Evolutionary conservation across 305 asterid species (phyloP), one percentile per base, ranked within the genome.

Genomic region (Fraxinus latifolia): DNA sequence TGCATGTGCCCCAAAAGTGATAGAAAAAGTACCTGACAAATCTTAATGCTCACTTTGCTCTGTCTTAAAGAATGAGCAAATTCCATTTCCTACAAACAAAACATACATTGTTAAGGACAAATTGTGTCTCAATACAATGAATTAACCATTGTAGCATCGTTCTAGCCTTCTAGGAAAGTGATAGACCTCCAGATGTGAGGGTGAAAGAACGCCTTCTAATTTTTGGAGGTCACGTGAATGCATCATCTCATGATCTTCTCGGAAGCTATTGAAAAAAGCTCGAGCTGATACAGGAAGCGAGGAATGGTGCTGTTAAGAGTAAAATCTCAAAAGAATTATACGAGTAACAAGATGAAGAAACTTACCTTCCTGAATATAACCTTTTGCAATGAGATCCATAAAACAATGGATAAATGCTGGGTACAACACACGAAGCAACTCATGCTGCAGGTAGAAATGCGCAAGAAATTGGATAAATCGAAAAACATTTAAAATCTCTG

Each of bases 371-470:
- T 88, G 96, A 82, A 91, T 84, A 89, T 92, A 91, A 85, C 98
- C 97, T 87, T 92, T 92, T 3, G 93, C 93, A 44, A 95, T 91
- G 80, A 95, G 97, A 90, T 95, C 98, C 98, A 95, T 95, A 87
- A 91, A 95, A 73, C 93, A 93, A 89, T 91, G 98, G 83, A 95
- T 88, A 87, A 95, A 95, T 33, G 91, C 97, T 62, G 98, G 98
- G 88, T 93, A 95, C 74, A 95, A 88, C 65, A 95, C 93, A 21
- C 98, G 95, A 80, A 93, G 98, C 91, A 95, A 87, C 90, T 95
- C 98, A 15, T 95, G 98, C 96, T 93, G 95, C 93, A 91, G 31
- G 55, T 60, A 32, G 27, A 70, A 76, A 79, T 44, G 60, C 9
- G 34, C 74, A 84, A 78, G 85, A 80, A 72, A 44, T 77, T 60